A percentile compares a stretch with the other conserved stretches of the same genome.
These are phyloP conservation scores for Suhomyces guaymorum DNA, from an alignment of 1,139 yeast genomes.

Conservation along the genomic window DNA sequence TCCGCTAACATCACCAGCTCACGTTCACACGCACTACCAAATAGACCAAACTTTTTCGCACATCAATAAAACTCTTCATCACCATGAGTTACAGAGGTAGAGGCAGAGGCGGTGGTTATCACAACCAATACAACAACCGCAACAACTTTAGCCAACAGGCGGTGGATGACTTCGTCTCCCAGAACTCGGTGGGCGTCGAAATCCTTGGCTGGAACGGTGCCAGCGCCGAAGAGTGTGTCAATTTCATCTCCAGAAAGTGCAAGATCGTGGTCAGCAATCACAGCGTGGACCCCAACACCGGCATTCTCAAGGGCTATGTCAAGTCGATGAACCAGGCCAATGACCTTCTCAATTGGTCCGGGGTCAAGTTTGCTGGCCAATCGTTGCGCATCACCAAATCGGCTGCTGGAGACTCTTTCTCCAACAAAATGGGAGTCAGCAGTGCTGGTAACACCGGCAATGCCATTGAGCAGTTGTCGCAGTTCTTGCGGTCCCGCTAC, in stretches of 20 bases:
- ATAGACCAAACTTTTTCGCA: not conserved
- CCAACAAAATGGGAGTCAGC: constrained; percentile 19
- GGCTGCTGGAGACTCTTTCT: constrained; percentile 24
- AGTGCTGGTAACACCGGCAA: constrained; percentile 21
- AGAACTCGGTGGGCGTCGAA: constrained; percentile 53
- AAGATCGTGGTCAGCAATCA: constrained; percentile 54
- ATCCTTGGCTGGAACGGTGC: constrained; percentile 85
- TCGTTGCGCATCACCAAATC: constrained; percentile 55
- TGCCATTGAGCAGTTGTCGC: constrained; percentile 63
- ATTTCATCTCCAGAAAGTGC: constrained; percentile 70
- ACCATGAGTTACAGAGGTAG: constrained; percentile 48
- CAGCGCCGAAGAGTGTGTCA: constrained; percentile 62
- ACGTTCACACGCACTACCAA: too few relatives aligned
- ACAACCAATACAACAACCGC: constrained; percentile 20
- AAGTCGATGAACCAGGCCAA: constrained; percentile 56
- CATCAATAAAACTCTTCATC: constrained; percentile 2
- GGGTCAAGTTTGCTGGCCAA: constrained; percentile 80
- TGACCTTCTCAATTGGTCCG: constrained; percentile 61
- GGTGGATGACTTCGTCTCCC: constrained; percentile 33
- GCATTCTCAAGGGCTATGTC: constrained; percentile 62
- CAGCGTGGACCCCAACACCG: constrained; percentile 40
- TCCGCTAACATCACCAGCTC: too few relatives aligned
- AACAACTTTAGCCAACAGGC: constrained; percentile 25
- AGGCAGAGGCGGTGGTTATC: constrained; percentile 43
- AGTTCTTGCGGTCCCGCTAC: constrained; percentile 66